Evolutionary conservation across 2,329 filamentous ascomycete species (phyloP).

Genomic region (Bipolaris victoriae): DNA sequence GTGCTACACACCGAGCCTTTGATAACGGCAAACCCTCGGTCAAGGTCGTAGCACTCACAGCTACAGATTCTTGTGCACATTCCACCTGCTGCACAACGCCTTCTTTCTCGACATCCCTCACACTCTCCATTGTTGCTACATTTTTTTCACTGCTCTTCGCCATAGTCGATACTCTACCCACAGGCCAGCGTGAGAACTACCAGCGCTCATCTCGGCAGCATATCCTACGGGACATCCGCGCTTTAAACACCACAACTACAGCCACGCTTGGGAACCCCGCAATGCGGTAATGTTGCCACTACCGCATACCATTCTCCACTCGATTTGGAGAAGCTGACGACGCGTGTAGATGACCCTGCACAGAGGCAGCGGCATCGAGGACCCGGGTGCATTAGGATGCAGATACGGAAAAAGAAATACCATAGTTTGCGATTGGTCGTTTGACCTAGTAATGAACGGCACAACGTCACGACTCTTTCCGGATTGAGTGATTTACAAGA

Average conservation of each 20-base stretch:
- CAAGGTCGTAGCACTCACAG: constrained; percentile 10
- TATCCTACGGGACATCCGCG: neutral
- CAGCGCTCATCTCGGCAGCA: neutral
- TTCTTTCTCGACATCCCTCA: constrained; percentile 10
- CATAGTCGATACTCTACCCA: neutral
- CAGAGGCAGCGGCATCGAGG: too few relatives aligned
- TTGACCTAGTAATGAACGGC: neutral
- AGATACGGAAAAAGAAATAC: too few relatives aligned
- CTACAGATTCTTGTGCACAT: constrained; percentile 9
- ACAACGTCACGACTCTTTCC: too few relatives aligned
- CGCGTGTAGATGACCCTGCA: too few relatives aligned
- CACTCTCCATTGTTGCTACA: neutral
- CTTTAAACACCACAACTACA: neutral
- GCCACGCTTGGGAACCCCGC: neutral
- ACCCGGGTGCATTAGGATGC: too few relatives aligned
- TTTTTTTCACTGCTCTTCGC: neutral
- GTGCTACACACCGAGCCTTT: constrained; percentile 37
- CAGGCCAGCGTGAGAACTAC: neutral
- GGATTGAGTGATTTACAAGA: neutral
- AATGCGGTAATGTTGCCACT: neutral
- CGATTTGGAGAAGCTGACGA: too few relatives aligned
- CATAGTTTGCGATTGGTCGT: too few relatives aligned
- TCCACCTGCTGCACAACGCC: neutral
- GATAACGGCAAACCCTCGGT: constrained; percentile 35
- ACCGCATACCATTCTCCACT: too few relatives aligned